Evolutionary conservation across 179 eudicot species (phyloP), one percentile per base, ranked within the genome.

Genomic region (Nepenthes alata): DNA sequence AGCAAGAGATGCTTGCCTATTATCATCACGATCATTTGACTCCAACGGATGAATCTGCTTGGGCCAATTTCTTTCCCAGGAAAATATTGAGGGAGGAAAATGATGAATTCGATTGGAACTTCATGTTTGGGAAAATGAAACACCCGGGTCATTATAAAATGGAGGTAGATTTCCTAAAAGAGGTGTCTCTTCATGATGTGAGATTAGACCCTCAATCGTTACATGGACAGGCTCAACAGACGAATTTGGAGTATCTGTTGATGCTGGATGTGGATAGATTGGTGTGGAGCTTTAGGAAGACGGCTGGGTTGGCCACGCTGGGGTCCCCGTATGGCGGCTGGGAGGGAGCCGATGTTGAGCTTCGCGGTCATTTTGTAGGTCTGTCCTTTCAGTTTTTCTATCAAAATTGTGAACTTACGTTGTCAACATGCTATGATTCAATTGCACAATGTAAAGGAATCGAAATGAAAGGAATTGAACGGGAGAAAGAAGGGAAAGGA

Each of bases 291-390:
- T 94, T 94, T 61, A 62, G 99, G 65, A 85, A 85, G 65, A 87
- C 85, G 2, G 88, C 96, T 35, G 87, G 85, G 48, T 77, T 94
- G 80, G 62, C 75, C 4, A 79, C 90, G 1, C 80, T 80, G 3
- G 97, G 96, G 34, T 37, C 36, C 57, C 78, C 94, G 0, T 94
- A 87, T 75, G 96, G 87, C 54, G 99, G 99, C 3, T 94, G 99
- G 99, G 99, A 94, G 80, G 82, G 41, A 3, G 82, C 87, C 2
- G 38, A 57, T 14, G n/a, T 62, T 4, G 89, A 94, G 75, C 91
- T 94, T 60, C 91, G 99, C 4, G 99, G 99, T n/a, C 99, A 94
- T 75, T 94, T 94, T 77, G 99, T 94, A 39, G 99, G 99, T 94
- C 25, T 54, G 77, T 63, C 51, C 4, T 11, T 25, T 25, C 25